Evolutionary conservation across 768 basidiomycete genomes (phyloP).

Genomic region (button mushroom (Agaricus bisporus)): DNA sequence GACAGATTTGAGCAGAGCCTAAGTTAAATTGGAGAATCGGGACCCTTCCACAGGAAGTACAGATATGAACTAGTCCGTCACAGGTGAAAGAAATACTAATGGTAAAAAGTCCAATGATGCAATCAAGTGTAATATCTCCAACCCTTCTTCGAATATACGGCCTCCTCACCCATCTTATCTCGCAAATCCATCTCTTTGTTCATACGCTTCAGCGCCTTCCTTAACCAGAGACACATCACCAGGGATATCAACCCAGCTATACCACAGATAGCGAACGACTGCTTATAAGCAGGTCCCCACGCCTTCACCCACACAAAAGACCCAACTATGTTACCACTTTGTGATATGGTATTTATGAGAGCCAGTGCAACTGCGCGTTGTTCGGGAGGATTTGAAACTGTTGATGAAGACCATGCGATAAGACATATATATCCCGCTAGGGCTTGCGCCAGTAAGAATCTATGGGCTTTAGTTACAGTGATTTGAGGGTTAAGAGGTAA

Average conservation of each 20-base stretch:
- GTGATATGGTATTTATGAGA: slow-evolving; percentile 73
- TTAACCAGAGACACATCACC: slow-evolving; percentile 42
- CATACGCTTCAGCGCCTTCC: slow-evolving; percentile 32
- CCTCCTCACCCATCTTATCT: slow-evolving; percentile 28
- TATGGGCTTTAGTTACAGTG: slow-evolving; percentile 17
- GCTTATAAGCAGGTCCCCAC: slow-evolving; percentile 68
- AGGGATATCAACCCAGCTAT: slow-evolving; percentile 44
- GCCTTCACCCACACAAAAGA: slow-evolving; percentile 67
- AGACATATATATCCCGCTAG: slow-evolving; percentile 70
- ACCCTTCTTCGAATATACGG: slow-evolving; percentile 21
- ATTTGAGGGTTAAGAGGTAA: background rate
- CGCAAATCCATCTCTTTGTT: slow-evolving; percentile 34
- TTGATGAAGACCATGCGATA: slow-evolving; percentile 43
- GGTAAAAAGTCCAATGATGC: too few relatives aligned
- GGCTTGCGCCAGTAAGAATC: slow-evolving; percentile 73
- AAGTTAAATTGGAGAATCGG: too few relatives aligned
- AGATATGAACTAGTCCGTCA: too few relatives aligned
- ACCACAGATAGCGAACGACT: slow-evolving; percentile 72
- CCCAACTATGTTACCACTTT: slow-evolving; percentile 80
- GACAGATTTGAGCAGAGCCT: too few relatives aligned
- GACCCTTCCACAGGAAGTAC: too few relatives aligned
- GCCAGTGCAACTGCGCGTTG: slow-evolving; percentile 88
- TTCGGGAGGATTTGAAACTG: slow-evolving; percentile 56
- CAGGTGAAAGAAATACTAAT: too few relatives aligned
- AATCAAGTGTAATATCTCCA: slow-evolving; percentile 4